Evolutionary conservation across 139 green algal genomes (phyloP), one percentile per base, ranked within the genome.

Genomic region (Gonium pectorale): DNA sequence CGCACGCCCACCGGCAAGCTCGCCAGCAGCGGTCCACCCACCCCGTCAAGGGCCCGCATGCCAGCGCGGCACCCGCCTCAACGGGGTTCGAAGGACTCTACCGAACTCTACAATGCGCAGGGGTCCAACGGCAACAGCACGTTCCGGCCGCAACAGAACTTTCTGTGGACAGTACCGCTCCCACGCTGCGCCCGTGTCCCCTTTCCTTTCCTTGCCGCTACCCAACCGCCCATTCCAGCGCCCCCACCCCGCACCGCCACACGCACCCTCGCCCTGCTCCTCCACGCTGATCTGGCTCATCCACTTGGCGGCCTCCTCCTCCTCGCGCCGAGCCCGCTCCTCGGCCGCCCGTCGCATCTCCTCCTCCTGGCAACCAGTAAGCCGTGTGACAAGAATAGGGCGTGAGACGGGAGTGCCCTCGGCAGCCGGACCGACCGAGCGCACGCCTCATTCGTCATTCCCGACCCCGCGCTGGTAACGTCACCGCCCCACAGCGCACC

Each of bases 231-330:
- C n/a, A n/a, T n/a, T n/a, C n/a, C n/a, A n/a, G n/a, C n/a, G n/a
- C 31, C 41, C 62, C 62, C 62, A 7, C 6, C 62, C 62, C 62
- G 44, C 54, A 29, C 4, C 1, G 33, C 3, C 24, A 33, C 38
- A 40, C 73, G 37, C 90, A 86, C 91, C 92, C 78, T 89, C 83
- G 26, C 94, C 94, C 73, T 89, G 89, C 51, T 93, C 72, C 60
- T 97, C 91, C 63, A 98, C 87, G 11, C 80, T 93, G 68, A 98
- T 96, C 43, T 90, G 86, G 22, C 86, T 75, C 92, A 96, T 95
- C 95, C 95, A 98, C 80, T 96, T 93, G 19, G 89, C 88, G 3
- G 95, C 95, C 86, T 98, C 95, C 74, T 91, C 92, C 41, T 95
- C 92, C 62, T 97, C 93, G 7, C 78, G 80, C 35, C 51, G 59